These are phyloP conservation scores for Xylaria digitata DNA, from an alignment of 2,329 filamentous ascomycete genomes.

Conservation along the genomic window DNA sequence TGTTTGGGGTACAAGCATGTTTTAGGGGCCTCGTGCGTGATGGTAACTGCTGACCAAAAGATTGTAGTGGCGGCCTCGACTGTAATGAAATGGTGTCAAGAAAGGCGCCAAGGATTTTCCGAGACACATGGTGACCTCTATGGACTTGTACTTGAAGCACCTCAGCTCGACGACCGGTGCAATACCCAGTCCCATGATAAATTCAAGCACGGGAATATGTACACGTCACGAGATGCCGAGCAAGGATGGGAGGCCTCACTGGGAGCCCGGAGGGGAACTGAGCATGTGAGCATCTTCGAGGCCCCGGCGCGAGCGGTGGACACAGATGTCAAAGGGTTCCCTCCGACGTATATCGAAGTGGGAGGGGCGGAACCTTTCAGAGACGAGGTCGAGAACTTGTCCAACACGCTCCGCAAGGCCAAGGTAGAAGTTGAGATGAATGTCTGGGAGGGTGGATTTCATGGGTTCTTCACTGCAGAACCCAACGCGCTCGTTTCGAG, in stretches of 20 bases:
- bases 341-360: constrained; percentile 38
- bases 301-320: constrained; percentile 36
- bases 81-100: constrained; percentile 37
- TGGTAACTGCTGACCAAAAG: background rate
- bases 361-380: constrained; percentile 36
- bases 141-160: constrained; percentile 38
- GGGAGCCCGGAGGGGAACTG: constrained; percentile 24
- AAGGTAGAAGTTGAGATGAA: constrained; percentile 32
- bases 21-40: background rate
- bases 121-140: constrained; percentile 19
- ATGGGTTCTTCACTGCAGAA: constrained; percentile 38
- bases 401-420: constrained; percentile 25
- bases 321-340: constrained; percentile 30
- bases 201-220: constrained; percentile 40
- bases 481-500: constrained; percentile 33
- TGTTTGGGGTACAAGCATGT: background rate
- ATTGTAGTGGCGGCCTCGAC: constrained; percentile 32
- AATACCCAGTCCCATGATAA: constrained; percentile 33
- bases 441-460: constrained; percentile 35
- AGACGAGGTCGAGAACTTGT: constrained; percentile 35
- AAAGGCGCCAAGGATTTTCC: constrained; percentile 19
- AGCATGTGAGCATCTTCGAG: constrained; percentile 35
- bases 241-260: constrained; percentile 38
- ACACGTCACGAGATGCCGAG: constrained; percentile 30
- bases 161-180: constrained; percentile 39